Evolutionary conservation across 2,329 filamentous ascomycete species (phyloP), one percentile per base, ranked within the genome.

Genomic region (Aspergillus sp.): DNA sequence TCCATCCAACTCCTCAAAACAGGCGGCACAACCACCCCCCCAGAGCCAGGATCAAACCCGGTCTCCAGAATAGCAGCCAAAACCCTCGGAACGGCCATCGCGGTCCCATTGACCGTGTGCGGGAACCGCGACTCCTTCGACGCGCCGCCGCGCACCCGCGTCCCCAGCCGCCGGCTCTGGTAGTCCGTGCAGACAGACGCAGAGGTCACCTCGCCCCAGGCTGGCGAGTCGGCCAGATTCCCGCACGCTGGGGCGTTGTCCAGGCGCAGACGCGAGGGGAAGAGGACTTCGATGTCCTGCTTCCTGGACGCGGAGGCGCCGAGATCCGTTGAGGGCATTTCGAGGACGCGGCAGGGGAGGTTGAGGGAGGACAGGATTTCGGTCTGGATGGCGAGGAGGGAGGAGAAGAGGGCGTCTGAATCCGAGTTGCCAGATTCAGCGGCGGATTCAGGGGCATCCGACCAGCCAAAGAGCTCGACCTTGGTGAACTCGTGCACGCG

Each of bases 401-500:
- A 86, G 31, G 83, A 68, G 57, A 94, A 94, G 8, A 89, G 25
- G 58, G 61, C 29, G 45, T 62, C 44, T 8, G 54, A 61, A 4
- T 44, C 57, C 26, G 31, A 42, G 29, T 24, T 39, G 5, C 29
- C 31, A 7, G 49, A 43, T 12, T 34, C 35, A 24, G 30, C 29
- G 15, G 47, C 36, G 11, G 75, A 69, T 1, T 83, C 76, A n/a
- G n/a, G n/a, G 22, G 48, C 55, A 17, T 71, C 49, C 4, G 85
- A 82, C 91, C 91, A 98, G 0, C 82, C 86, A 55, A 98, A 96
- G 69, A 98, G 79, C 61, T 98, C 91, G 0, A 98, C 89, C 58
- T 98, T 98, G 16, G 86, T 94, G 62, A 98, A 98, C 61, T 98
- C 91, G 61, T 98, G 91, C 3, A 98, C 91, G 16, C 91, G 81